phyloP scores from a whole-genome alignment of 1,284 basidiomycete genomes.

The Apiotrichum sp. region DNA sequence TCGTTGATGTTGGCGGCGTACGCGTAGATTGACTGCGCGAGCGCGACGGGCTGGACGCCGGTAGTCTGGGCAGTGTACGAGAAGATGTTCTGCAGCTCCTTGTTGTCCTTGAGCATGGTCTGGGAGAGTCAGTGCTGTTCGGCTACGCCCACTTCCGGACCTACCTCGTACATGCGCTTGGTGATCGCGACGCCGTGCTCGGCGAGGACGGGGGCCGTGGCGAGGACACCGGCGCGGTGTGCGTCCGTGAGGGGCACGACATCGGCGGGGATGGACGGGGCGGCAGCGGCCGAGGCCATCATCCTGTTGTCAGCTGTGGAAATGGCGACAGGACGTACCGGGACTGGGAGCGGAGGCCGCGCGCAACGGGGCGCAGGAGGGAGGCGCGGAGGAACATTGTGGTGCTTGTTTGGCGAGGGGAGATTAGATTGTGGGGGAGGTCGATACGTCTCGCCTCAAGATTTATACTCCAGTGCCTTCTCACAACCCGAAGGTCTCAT shows the following conservation, averaged over 20 bases:
- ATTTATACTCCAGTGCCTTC: no score
- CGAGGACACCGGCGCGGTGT: conserved; percentile 31
- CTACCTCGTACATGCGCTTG: conserved; percentile 26
- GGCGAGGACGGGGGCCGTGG: conserved; percentile 33
- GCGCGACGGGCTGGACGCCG: conserved; percentile 27
- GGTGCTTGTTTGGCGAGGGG: no score
- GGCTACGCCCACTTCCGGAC: background rate
- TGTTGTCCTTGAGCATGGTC: conserved; percentile 32
- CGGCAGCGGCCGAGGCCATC: conserved; percentile 1
- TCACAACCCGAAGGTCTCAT: no score
- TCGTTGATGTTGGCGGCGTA: conserved; percentile 40
- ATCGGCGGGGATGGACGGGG: conserved; percentile 11
- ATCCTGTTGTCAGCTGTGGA: background rate
- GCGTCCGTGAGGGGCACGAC: conserved; percentile 24
- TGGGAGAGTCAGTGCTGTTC: background rate
- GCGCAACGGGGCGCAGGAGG: background rate
- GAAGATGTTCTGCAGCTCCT: conserved; percentile 32
- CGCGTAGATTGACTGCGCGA: conserved; percentile 33
- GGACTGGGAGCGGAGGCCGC: background rate
- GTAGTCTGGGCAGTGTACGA: conserved; percentile 25
- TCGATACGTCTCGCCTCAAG: no score
- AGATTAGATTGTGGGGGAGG: no score
- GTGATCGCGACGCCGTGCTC: conserved; percentile 35
- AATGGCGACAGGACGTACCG: background rate
- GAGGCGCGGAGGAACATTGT: background rate